Conservation (phyloP, 192 early-diverging fungal species). For the Geosiphon pyriformis region DNA sequence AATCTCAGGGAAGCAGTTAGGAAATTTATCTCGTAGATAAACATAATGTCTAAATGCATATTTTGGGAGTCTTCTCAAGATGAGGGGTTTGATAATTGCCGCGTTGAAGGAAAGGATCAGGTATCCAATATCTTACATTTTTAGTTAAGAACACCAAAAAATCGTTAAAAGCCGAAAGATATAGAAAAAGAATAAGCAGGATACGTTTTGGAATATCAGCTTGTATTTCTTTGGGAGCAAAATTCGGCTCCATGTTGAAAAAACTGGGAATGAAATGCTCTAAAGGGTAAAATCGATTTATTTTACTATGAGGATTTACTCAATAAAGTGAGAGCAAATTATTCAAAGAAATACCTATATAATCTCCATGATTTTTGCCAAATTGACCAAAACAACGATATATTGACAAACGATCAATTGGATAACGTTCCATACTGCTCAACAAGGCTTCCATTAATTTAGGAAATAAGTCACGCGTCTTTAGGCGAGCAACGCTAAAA, state of each 20-base stretch:
- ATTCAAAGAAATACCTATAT: constrained; percentile 35
- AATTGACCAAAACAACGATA: constrained; percentile 61
- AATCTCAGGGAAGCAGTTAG: constrained; percentile 58
- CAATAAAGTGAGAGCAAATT: not conserved
- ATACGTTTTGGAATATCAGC: constrained; percentile 18
- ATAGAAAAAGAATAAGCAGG: constrained; percentile 5
- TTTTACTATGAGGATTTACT: not conserved
- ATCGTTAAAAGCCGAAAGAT: not conserved
- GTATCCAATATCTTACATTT: constrained; percentile 74
- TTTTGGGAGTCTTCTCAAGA: constrained; percentile 59
- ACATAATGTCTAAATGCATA: constrained; percentile 69
- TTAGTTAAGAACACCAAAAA: not conserved
- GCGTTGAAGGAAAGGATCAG: constrained; percentile 80
- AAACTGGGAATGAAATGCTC: constrained; percentile 17
- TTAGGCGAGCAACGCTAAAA: constrained; percentile 45
- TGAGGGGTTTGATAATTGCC: constrained; percentile 38
- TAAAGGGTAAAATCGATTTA: constrained; percentile 43
- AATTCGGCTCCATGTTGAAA: constrained; percentile 9
- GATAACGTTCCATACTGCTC: constrained; percentile 58
- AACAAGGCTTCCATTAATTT: constrained; percentile 55
- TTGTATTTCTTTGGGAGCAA: constrained; percentile 12
- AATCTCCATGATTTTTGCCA: constrained; percentile 54
- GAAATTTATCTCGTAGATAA: constrained; percentile 70
- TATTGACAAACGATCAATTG: constrained; percentile 63
- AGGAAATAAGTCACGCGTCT: constrained; percentile 35